A percentile compares a stretch with the other conserved stretches of the same genome.
phyloP scores from a whole-genome alignment of 495 filamentous ascomycete genomes.

The Penicillium angulare region DNA sequence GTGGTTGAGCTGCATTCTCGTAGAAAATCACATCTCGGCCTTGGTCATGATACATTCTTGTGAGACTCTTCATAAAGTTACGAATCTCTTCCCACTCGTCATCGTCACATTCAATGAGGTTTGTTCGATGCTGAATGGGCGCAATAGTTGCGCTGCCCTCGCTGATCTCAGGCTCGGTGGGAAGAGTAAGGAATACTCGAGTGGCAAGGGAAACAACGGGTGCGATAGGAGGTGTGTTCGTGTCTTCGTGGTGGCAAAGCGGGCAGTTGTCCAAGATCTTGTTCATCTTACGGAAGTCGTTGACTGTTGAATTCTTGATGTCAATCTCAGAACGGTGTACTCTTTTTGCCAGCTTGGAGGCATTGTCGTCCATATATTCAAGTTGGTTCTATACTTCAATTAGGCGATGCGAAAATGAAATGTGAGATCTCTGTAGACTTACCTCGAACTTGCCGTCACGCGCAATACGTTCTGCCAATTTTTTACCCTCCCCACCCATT shows the following conservation, averaged over 20 bases:
- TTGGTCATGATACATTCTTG: slow-evolving; percentile 87
- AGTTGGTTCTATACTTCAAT: slow-evolving; percentile 67
- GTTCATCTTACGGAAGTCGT: slow-evolving; percentile 88
- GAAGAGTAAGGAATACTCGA: slow-evolving; percentile 81
- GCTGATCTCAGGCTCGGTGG: slow-evolving; percentile 84
- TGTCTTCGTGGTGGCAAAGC: slow-evolving; percentile 91
- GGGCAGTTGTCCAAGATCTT: slow-evolving; percentile 84
- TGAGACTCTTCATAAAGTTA: slow-evolving; percentile 98
- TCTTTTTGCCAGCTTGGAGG: slow-evolving; percentile 81
- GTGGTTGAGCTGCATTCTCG: slow-evolving; percentile 86
- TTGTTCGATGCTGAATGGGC: slow-evolving; percentile 83
- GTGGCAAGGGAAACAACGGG: slow-evolving; percentile 89
- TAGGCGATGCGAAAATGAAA: neutral
- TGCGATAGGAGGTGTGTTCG: slow-evolving; percentile 75
- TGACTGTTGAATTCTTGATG: slow-evolving; percentile 83
- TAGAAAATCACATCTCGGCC: slow-evolving; percentile 93
- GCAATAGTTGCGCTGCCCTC: slow-evolving; percentile 83
- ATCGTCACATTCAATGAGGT: slow-evolving; percentile 95
- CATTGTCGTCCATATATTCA: slow-evolving; percentile 98
- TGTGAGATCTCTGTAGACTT: slow-evolving; percentile 16
- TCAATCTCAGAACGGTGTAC: slow-evolving; percentile 86
- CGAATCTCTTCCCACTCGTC: slow-evolving; percentile 99
- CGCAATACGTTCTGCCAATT: slow-evolving; percentile 85
- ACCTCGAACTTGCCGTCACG: slow-evolving; percentile 88
- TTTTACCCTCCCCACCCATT: slow-evolving; percentile 74